Evolutionary conservation across 768 basidiomycete species (phyloP).

Genomic region (Suillus americanus): DNA sequence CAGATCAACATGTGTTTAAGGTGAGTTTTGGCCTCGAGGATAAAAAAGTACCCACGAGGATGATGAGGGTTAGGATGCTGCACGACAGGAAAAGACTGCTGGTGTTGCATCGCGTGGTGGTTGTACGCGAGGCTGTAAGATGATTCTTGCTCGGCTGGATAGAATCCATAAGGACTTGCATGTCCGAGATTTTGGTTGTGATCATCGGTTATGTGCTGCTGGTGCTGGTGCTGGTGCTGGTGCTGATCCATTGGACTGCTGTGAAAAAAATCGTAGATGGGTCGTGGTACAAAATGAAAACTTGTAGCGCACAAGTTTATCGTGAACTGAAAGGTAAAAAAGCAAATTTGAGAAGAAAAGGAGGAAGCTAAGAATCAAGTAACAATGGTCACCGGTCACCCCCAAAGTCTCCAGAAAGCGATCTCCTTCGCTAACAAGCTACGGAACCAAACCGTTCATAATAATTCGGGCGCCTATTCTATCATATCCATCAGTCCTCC

Average conservation of each 20-base stretch:
- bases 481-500: not conserved
- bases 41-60: slow-evolving; percentile 64
- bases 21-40: slow-evolving; percentile 39
- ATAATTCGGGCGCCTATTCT: not conserved
- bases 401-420: slow-evolving; percentile 14
- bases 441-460: slow-evolving; percentile 23
- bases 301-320: slow-evolving; percentile 27
- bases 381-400: slow-evolving; percentile 25
- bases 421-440: slow-evolving; percentile 29
- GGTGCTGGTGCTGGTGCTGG: slow-evolving; percentile 35
- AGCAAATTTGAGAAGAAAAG: slow-evolving; percentile 35
- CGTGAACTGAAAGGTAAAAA: slow-evolving; percentile 35
- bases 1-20: slow-evolving; percentile 64
- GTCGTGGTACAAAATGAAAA: slow-evolving; percentile 36
- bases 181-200: slow-evolving; percentile 41
- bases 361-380: slow-evolving; percentile 32
- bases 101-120: slow-evolving; percentile 48
- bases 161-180: slow-evolving; percentile 48
- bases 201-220: slow-evolving; percentile 50
- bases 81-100: slow-evolving; percentile 55
- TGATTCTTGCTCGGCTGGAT: slow-evolving; percentile 53
- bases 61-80: slow-evolving; percentile 59
- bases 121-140: slow-evolving; percentile 54
- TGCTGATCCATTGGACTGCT: slow-evolving; percentile 41
- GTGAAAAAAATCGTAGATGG: slow-evolving; percentile 40